A percentile compares a stretch with the other conserved stretches of the same genome.
These are phyloP conservation scores for Clavulina sp. DNA, from an alignment of 768 basidiomycete genomes.

Conservation along the genomic window DNA sequence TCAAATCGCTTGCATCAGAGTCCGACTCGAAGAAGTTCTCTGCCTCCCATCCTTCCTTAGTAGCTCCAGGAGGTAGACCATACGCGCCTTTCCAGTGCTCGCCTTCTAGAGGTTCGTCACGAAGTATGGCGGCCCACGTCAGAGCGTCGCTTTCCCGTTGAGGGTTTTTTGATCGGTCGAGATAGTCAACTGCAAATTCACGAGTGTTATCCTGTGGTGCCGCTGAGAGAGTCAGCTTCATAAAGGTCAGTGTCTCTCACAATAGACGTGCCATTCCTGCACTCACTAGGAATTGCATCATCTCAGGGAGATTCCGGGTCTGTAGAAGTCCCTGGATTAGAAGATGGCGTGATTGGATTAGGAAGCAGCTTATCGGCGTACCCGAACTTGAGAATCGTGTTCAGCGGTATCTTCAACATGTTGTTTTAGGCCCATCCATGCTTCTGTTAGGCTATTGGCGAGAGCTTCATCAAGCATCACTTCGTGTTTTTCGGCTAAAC, in stretches of 20 bases:
- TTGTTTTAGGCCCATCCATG: background rate
- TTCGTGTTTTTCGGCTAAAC: background rate
- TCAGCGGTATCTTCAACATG: background rate
- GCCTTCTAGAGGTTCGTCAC: conserved; percentile 70
- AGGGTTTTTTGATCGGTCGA: too few species aligned
- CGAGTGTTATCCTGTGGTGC: too few species aligned
- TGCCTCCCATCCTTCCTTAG: conserved; percentile 2
- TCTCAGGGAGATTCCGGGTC: conserved; percentile 4
- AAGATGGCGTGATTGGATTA: background rate
- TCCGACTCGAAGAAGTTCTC: background rate
- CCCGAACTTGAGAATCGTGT: background rate
- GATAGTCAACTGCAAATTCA: too few species aligned
- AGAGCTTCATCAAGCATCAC: background rate
- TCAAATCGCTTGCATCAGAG: background rate
- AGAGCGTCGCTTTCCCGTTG: too few species aligned
- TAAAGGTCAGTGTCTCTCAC: conserved; percentile 37
- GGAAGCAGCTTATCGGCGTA: background rate
- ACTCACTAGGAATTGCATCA: background rate
- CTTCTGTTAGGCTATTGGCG: background rate
- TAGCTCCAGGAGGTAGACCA: conserved; percentile 18
- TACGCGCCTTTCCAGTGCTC: conserved; percentile 73
- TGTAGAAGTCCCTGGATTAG: conserved; percentile 15
- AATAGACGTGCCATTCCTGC: too few species aligned
- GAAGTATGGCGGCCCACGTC: conserved; percentile 70
- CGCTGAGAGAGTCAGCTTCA: too few species aligned